Evolutionary conservation across 345 rosid species (phyloP).

Genomic region (Geranium brycei): DNA sequence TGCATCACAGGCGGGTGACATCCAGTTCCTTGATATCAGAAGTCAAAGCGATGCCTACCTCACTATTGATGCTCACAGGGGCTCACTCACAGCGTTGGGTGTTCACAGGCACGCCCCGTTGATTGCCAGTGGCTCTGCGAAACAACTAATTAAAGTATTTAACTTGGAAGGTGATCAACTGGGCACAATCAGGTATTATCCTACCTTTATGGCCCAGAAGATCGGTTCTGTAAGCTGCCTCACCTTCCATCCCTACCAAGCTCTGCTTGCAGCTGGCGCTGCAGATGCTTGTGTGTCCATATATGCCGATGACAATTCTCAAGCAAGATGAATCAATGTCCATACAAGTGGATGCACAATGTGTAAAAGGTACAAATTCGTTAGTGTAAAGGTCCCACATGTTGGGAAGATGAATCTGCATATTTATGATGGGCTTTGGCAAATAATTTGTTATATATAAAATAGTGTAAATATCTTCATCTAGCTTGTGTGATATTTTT

Average conservation of each 20-base stretch:
- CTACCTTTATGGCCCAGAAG: slow-evolving; percentile 89
- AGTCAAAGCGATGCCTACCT: slow-evolving; percentile 43
- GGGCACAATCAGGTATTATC: slow-evolving; percentile 56
- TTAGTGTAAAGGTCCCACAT: slow-evolving; percentile 5
- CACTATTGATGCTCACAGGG: slow-evolving; percentile 83
- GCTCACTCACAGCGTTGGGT: slow-evolving; percentile 90
- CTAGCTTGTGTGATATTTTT: background rate
- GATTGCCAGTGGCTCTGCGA: slow-evolving; percentile 85
- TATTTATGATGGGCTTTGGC: slow-evolving; percentile 35
- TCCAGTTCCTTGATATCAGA: slow-evolving; percentile 82
- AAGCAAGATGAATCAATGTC: slow-evolving; percentile 23
- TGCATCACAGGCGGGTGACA: slow-evolving; percentile 95
- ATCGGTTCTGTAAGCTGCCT: slow-evolving; percentile 95
- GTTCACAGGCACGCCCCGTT: slow-evolving; percentile 94
- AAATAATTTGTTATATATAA: slow-evolving; percentile 39
- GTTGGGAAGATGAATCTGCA: slow-evolving; percentile 12
- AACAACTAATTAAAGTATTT: slow-evolving; percentile 71
- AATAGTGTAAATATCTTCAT: slow-evolving; percentile 37
- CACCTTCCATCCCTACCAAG: slow-evolving; percentile 85
- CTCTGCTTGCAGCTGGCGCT: slow-evolving; percentile 84
- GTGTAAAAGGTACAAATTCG: no score
- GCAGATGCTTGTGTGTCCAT: slow-evolving; percentile 74
- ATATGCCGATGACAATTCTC: slow-evolving; percentile 49
- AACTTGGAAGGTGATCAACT: slow-evolving; percentile 60
- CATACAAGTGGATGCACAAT: background rate